Evolutionary conservation across 495 filamentous ascomycete species (phyloP), one percentile per base, ranked within the genome.

Genomic region (Tuber aestivum): DNA sequence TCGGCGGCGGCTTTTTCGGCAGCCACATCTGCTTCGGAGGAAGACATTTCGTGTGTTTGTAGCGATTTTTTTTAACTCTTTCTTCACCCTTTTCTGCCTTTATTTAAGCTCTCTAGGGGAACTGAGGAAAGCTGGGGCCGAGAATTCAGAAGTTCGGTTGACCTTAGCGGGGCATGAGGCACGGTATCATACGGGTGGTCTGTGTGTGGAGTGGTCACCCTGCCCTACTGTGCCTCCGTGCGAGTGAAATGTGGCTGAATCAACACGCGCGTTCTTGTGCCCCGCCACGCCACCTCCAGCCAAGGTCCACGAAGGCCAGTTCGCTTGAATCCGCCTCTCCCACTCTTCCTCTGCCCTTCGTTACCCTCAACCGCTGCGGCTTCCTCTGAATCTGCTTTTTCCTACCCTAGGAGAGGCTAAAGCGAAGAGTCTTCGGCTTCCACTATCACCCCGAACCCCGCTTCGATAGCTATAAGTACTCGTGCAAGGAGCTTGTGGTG

Each of bases 1-100:
- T 89, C 90, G 82, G 90, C 90, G 82, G 90, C 89, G 41, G 90
- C 91, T 48, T 89, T 89, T 82, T 94, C 91, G 79, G 89, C 84
- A 70, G 89, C 89, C 50, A 86, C 84, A 70, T 88, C 87, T 35
- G 84, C 87, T 69, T 90, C 89, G 78, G 85, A 82, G 69, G 74
- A 77, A 23, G 84, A 83, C 84, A 85, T 85, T 72, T 75, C 10
- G 23, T 32, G 56, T 65, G 7, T 35, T 65, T 5, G 27, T 35
- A 20, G 56, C 14, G 4, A 10, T 61, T 27, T 61, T 61, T 61
- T 50, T 14, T 4, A n/a, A n/a, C 3, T 65, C 35, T 35, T 56
- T n/a, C 6, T 48, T 21, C 20, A n/a, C n/a, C n/a, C n/a, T n/a
- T n/a, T n/a, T n/a, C n/a, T n/a, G n/a, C n/a, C n/a, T n/a, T n/a